Percentiles rank a stretch among this genome's conserved stretches.
phyloP scores from a whole-genome alignment of 2,329 filamentous ascomycete species.

The Boeremia lycopersici region DNA sequence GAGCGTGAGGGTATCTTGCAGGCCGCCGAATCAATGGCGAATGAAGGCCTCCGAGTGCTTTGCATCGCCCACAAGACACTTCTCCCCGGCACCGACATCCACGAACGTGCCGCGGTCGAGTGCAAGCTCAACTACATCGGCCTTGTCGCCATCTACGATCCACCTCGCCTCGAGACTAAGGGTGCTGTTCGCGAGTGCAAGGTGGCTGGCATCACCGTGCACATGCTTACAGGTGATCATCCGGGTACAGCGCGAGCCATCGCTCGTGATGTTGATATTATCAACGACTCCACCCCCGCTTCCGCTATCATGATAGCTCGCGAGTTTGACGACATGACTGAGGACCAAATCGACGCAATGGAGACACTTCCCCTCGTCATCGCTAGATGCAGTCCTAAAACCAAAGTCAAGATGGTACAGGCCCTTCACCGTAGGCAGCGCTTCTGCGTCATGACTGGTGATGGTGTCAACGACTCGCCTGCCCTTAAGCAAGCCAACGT shows the following conservation, averaged over 20 bases:
- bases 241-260: conserved; percentile 55
- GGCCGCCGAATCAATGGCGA: conserved; percentile 45
- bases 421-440: conserved; percentile 46
- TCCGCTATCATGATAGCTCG: conserved; percentile 51
- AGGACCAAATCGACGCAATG: conserved; percentile 52
- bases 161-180: conserved; percentile 80
- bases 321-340: conserved; percentile 52
- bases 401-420: conserved; percentile 56
- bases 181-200: conserved; percentile 55
- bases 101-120: conserved; percentile 67
- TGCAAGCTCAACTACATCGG: conserved; percentile 74
- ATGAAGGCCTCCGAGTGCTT: conserved; percentile 47
- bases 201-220: conserved; percentile 55
- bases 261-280: conserved; percentile 54
- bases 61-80: conserved; percentile 47
- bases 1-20: conserved; percentile 37
- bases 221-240: conserved; percentile 58
- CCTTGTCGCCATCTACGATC: conserved; percentile 86
- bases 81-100: conserved; percentile 34
- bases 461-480: conserved; percentile 51
- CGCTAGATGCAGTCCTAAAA: conserved; percentile 54
- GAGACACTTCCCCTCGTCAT: conserved; percentile 52
- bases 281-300: conserved; percentile 32
- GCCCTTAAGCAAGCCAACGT: conserved; percentile 50
- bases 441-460: conserved; percentile 53